phyloP scores from a whole-genome alignment of 2,329 filamentous ascomycete species.

The Leptographium lundbergii region DNA sequence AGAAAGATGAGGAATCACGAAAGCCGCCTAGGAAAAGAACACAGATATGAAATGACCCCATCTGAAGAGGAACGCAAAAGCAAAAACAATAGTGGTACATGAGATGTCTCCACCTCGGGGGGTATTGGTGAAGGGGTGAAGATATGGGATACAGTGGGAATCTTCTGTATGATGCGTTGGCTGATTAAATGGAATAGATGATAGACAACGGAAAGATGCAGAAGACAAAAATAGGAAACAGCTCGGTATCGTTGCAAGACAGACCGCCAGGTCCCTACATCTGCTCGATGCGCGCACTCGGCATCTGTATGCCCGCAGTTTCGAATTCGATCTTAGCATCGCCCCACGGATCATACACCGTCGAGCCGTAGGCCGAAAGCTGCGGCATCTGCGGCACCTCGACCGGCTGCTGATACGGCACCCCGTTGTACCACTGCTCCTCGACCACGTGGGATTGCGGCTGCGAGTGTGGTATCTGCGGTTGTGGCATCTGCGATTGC shows the following conservation, averaged over 20 bases:
- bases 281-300: constrained; percentile 43
- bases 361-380: constrained; percentile 34
- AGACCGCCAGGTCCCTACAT: constrained; percentile 25
- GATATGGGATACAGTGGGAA: neutral
- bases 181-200: neutral
- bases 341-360: constrained; percentile 39
- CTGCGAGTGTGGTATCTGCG: constrained; percentile 26
- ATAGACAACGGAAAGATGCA: neutral
- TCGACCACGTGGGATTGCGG: constrained; percentile 18
- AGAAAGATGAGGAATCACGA: neutral
- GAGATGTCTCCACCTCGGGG: neutral
- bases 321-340: constrained; percentile 43
- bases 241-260: neutral
- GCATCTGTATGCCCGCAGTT: constrained; percentile 45
- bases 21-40: neutral
- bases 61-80: neutral
- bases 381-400: constrained; percentile 42
- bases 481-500: constrained; percentile 21
- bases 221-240: neutral
- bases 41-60: neutral
- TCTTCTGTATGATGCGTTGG: neutral
- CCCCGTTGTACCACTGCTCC: constrained; percentile 38
- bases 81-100: constrained; percentile 4
- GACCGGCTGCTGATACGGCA: constrained; percentile 43
- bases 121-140: constrained; percentile 3